Evolutionary conservation across 2,329 filamentous ascomycete genomes (phyloP).

Genomic region (Rutstroemia sp.): DNA sequence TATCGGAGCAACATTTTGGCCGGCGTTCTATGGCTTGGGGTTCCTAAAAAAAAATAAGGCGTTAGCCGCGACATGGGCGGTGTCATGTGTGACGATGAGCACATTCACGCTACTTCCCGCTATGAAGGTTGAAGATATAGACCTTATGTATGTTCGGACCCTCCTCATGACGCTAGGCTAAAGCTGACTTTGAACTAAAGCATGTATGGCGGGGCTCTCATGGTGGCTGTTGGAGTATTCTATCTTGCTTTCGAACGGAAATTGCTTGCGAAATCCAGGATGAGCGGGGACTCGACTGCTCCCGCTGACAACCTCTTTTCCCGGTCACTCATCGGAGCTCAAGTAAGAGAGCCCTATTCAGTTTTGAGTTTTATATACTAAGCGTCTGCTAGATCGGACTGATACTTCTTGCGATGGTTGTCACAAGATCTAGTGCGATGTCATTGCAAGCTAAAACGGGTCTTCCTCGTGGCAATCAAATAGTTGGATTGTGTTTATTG

Average conservation of each 20-base stretch:
- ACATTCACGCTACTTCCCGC: constrained; percentile 83
- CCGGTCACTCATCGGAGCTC: constrained; percentile 55
- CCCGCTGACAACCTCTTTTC: constrained; percentile 42
- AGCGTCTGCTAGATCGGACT: constrained; percentile 55
- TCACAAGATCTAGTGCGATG: constrained; percentile 78
- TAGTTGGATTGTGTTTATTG: constrained; percentile 76
- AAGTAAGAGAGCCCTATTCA: constrained; percentile 38
- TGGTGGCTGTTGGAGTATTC: constrained; percentile 66
- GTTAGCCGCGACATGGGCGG: constrained; percentile 63
- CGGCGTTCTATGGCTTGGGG: constrained; percentile 59
- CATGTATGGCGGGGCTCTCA: constrained; percentile 66
- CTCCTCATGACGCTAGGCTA: neutral
- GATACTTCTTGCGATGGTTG: constrained; percentile 70
- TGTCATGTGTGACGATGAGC: constrained; percentile 78
- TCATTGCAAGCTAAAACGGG: constrained; percentile 81
- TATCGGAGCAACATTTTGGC: constrained; percentile 70
- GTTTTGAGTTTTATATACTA: neutral
- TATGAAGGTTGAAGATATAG: constrained; percentile 72
- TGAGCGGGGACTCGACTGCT: constrained; percentile 19
- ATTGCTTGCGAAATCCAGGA: constrained; percentile 21
- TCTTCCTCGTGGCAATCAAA: constrained; percentile 78
- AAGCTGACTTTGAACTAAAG: constrained; percentile 36
- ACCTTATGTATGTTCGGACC: constrained; percentile 55
- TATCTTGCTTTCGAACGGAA: constrained; percentile 75
- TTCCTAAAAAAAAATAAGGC: constrained; percentile 63